A percentile compares a stretch with the other conserved stretches of the same genome.
Conservation (phyloP, 257 asterid genomes). For the Gardenia jasminoides region DNA sequence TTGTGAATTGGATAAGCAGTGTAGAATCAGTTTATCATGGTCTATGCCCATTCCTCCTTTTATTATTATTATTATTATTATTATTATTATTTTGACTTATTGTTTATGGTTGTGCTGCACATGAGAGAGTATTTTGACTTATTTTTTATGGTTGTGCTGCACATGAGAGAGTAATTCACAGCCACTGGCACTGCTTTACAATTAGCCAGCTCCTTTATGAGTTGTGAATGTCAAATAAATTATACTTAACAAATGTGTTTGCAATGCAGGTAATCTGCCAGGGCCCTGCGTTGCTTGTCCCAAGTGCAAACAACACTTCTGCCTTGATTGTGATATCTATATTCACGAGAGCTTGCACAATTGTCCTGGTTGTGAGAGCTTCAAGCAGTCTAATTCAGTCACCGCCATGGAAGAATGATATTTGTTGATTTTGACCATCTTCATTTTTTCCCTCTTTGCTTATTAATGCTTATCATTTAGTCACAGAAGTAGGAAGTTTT, state of each 20-base stretch:
- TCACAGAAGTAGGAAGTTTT: neutral
- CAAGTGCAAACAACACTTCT: conserved; percentile 77
- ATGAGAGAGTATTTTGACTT: neutral
- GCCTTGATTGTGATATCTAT: conserved; percentile 94
- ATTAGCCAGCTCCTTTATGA: neutral
- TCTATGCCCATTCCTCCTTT: neutral
- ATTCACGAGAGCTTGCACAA: conserved; percentile 94
- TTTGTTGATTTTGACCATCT: neutral
- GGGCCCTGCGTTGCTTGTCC: conserved; percentile 74
- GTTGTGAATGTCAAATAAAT: neutral
- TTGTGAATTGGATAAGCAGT: neutral
- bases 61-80: no score
- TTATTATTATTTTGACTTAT: neutral
- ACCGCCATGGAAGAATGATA: conserved; percentile 30
- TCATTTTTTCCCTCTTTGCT: neutral
- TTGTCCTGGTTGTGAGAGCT: conserved; percentile 97
- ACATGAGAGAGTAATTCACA: neutral
- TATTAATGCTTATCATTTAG: no score
- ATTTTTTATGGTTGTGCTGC: neutral
- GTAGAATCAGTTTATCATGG: neutral
- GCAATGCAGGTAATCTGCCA: conserved; percentile 62
- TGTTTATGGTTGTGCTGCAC: neutral
- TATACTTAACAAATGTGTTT: neutral
- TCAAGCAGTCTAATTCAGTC: conserved; percentile 45
- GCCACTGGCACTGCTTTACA: neutral